Evolutionary conservation across 306 rosid species (phyloP), one percentile per base, ranked within the genome.

Genomic region (Vigna unguiculata): DNA sequence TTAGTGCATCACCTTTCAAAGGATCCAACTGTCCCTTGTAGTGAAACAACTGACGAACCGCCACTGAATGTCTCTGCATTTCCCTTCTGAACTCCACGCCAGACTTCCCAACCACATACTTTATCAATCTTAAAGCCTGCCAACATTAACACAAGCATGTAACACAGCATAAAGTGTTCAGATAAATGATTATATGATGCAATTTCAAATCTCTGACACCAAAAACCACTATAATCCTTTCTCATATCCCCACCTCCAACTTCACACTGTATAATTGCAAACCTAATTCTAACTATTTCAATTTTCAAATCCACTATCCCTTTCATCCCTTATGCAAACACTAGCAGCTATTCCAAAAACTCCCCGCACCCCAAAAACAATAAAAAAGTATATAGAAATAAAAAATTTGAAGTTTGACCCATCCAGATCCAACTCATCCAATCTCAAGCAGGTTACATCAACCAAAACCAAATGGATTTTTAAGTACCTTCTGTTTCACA

Each of bases 21-120:
- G 96, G 98, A 83, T 96, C 99, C 60, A 78, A 60, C 8, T 91
- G 91, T 83, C 98, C 99, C 87, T 91, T 92, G 85, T 92, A 88
- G 83, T 96, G 99, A 87, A 92, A 68, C 80, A 96, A 82, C 71
- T 89, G 96, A 41, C 98, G 96, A 84, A 92, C 86, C 1, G 93
- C 93, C 51, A 85, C 98, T 36, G 98, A 92, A 80, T 91, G 91
- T 86, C 98, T 93, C 85, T 96, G 99, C 96, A 96, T 91, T 87
- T 96, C 99, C 84, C 97, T 96, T 87, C 96, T 86, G 82, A 96
- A 96, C 86, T 96, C 99, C 49, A 84, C 92, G 79, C 99, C 99
- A 62, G 99, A 92, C 83, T 96, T 96, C 32, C 88, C 98, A 83
- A 96, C 93, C 1, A 83, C 72, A 71, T 96, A 96, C 80, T 92